Evolutionary conservation across 2,329 filamentous ascomycete species (phyloP).

Genomic region (Trichoderma asperellum): DNA sequence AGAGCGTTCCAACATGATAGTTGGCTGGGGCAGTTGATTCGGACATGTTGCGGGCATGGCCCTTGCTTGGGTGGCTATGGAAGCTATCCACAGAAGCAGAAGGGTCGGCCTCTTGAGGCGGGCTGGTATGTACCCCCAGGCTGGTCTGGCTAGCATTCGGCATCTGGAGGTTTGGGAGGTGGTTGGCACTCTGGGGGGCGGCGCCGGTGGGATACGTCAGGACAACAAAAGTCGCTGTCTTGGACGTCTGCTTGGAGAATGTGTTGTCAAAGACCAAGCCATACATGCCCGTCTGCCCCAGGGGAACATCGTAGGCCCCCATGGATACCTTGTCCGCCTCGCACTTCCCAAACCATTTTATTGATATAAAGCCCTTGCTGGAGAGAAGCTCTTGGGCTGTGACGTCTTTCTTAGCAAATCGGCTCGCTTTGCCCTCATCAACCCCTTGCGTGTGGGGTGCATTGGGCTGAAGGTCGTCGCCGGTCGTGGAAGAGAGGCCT

Average conservation of each 20-base stretch:
- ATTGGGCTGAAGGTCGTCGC: conserved; percentile 50
- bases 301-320: conserved; percentile 79
- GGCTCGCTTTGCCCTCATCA: conserved; percentile 51
- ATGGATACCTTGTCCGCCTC: conserved; percentile 95
- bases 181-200: conserved; percentile 73
- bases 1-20: conserved; percentile 81
- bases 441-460: conserved; percentile 52
- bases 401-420: conserved; percentile 60
- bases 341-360: conserved; percentile 91
- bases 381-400: conserved; percentile 66
- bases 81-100: conserved; percentile 65
- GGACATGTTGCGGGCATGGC: conserved; percentile 55
- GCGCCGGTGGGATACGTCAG: conserved; percentile 88
- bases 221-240: conserved; percentile 92
- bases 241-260: conserved; percentile 92
- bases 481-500: conserved; percentile 48
- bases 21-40: conserved; percentile 52
- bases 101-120: conserved; percentile 49
- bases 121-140: conserved; percentile 54
- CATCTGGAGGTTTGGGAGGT: conserved; percentile 63
- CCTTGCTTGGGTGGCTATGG: conserved; percentile 53
- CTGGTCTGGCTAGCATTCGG: conserved; percentile 54
- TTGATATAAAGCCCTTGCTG: conserved; percentile 68
- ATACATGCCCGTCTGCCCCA: conserved; percentile 85
- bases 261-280: conserved; percentile 98